Conservation (phyloP, 2,329 filamentous ascomycete species). For the Monilinia vaccinii-corymbosi region DNA sequence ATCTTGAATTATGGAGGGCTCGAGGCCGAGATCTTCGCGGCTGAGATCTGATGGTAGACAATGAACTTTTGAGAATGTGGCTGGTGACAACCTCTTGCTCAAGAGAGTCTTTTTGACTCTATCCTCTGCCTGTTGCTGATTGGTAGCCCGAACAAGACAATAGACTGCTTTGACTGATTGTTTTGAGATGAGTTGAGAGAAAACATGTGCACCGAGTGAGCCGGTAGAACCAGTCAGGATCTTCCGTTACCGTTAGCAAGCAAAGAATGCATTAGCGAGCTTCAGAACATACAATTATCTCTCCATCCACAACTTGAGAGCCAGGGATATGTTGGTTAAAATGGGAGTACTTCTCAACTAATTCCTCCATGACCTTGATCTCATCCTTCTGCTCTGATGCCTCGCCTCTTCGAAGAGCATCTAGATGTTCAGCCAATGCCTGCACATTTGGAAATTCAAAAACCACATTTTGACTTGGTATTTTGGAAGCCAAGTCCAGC, state of each 20-base stretch:
- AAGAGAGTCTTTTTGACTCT: conserved; percentile 1
- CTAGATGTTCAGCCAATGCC: conserved; percentile 38
- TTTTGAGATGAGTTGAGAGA: conserved; percentile 42
- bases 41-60: conserved; percentile 34
- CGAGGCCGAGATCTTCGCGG: conserved; percentile 34
- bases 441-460: conserved; percentile 47
- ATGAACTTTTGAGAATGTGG: conserved; percentile 28
- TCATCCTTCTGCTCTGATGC: conserved; percentile 23
- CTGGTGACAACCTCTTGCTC: conserved; percentile 13
- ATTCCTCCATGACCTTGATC: conserved; percentile 34
- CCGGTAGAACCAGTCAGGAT: conserved; percentile 57
- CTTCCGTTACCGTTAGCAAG: conserved; percentile 14
- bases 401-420: conserved; percentile 34
- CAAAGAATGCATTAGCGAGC: neutral
- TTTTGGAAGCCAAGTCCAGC: conserved; percentile 38
- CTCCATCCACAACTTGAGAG: conserved; percentile 13
- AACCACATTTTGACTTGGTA: conserved; percentile 46
- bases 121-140: neutral
- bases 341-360: conserved; percentile 37
- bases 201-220: conserved; percentile 52
- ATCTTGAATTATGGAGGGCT: conserved; percentile 20
- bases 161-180: conserved; percentile 27
- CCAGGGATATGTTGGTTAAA: conserved; percentile 27
- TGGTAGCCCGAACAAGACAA: conserved; percentile 39
- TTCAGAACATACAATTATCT: conserved; percentile 10